phyloP scores from a whole-genome alignment of 495 filamentous ascomycete species.

The Trypethelium eluteriae region DNA sequence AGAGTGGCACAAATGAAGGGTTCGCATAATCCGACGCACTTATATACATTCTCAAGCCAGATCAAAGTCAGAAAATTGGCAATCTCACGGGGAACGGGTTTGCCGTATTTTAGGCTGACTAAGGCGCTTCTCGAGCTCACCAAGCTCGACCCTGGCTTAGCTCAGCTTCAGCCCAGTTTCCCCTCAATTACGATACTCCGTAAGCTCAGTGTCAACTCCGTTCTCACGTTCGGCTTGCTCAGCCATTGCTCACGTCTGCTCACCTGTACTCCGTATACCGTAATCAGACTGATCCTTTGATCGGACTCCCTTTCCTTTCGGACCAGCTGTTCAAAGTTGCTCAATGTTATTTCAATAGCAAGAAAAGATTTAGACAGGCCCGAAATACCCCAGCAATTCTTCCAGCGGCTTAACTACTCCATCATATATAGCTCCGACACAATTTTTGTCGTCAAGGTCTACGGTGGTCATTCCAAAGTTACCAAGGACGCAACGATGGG shows the following conservation, averaged over 20 bases:
- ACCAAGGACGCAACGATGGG: constrained; percentile 3
- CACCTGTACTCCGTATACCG: too few species aligned
- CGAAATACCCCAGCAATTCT: neutral
- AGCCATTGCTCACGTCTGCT: neutral
- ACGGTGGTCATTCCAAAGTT: constrained; percentile 1
- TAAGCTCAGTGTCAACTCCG: too few species aligned
- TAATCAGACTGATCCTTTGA: too few species aligned
- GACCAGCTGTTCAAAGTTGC: neutral
- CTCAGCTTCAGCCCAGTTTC: neutral
- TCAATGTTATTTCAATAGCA: neutral
- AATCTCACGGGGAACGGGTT: too few species aligned
- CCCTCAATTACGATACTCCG: too few species aligned
- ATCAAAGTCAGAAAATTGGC: too few species aligned
- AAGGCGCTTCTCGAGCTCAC: too few species aligned
- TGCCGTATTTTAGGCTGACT: neutral
- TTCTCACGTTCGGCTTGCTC: neutral
- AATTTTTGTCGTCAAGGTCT: neutral
- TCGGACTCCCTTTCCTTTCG: neutral
- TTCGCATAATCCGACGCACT: too few species aligned
- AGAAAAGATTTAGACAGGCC: neutral
- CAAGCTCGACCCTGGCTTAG: too few species aligned
- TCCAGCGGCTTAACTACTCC: neutral
- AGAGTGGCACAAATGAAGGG: too few species aligned
- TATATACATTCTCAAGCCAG: too few species aligned
- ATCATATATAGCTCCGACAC: neutral